Evolutionary conservation across 345 rosid species (phyloP), one percentile per base, ranked within the genome.

Genomic region (Fremontodendron californicum): DNA sequence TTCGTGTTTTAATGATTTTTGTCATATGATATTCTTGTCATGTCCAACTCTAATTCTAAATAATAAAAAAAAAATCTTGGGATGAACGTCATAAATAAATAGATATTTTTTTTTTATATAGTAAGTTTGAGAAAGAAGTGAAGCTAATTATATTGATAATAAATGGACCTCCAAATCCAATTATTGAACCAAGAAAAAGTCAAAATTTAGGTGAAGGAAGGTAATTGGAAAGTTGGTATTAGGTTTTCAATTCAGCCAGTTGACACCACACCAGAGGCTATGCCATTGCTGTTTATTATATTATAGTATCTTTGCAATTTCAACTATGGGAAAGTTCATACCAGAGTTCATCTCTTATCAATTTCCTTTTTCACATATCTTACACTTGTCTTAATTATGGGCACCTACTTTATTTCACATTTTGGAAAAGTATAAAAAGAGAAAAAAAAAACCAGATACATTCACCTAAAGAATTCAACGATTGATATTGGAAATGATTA

Each of bases 121-220:
- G n/a, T n/a, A n/a, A n/a, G 18, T 52, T 52, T 52, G 23, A 18
- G 23, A 52, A 52, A 52, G 7, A 29, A 60, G 1, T 4, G 19
- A 33, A 5, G 6, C 21, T 49, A 9, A 25, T 21, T 15, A 4
- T 1, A 21, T 33, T 33, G 8, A 54, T 52, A 13, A 52, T 52
- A 52, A 18, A 19, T n/a, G 60, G 27, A 0, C 60, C 11, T 54
- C 60, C 27, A 54, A 54, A 54, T 54, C 39, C 61, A 72, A 72
- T 78, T 69, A 72, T 78, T 62, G 81, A 63, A 16, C 19, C 31
- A 3, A 18, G n/a, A 57, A 27, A 61, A 78, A 62, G 77, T 78
- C 81, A 63, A 72, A 67, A 35, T 62, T 78, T 78, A 72, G 76
- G 76, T 71, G 70, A 73, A 65, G 54, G 73, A 43, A 68, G 10